A percentile compares a stretch with the other conserved stretches of the same genome.
Conservation (phyloP, 495 filamentous ascomycete genomes). For the Penicillium parvum region DNA sequence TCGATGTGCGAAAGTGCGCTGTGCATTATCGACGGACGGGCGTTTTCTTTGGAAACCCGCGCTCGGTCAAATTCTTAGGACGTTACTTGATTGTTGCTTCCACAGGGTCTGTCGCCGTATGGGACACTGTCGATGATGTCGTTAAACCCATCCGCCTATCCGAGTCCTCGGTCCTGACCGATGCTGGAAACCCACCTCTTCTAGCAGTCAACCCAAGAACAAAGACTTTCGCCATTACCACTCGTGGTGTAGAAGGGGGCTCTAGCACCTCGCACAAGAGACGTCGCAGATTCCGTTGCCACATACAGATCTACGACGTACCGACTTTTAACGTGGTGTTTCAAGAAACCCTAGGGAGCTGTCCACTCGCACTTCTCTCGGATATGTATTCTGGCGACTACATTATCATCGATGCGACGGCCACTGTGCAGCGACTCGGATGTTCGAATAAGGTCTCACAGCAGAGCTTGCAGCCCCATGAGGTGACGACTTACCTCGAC, state of each 20-base stretch:
- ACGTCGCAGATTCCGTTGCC: constrained; percentile 18
- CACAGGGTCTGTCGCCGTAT: constrained; percentile 32
- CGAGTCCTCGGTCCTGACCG: constrained; percentile 4
- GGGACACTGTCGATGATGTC: constrained; percentile 42
- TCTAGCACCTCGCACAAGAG: constrained; percentile 17
- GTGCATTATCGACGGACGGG: constrained; percentile 33
- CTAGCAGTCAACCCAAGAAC: constrained; percentile 37
- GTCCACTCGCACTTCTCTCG: constrained; percentile 35
- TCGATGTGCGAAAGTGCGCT: constrained; percentile 32
- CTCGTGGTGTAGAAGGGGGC: background rate
- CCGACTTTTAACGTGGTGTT: constrained; percentile 26
- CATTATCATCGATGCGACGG: constrained; percentile 44
- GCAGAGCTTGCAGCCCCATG: constrained; percentile 45
- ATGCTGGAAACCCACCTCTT: constrained; percentile 12
- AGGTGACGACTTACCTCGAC: constrained; percentile 37
- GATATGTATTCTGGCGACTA: constrained; percentile 52
- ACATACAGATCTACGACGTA: constrained; percentile 38
- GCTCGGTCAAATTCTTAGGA: constrained; percentile 32
- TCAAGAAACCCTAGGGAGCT: constrained; percentile 22
- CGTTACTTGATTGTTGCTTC: constrained; percentile 35
- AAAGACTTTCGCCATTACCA: constrained; percentile 33
- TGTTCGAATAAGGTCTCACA: constrained; percentile 52
- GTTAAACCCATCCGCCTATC: constrained; percentile 26
- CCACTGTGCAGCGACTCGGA: constrained; percentile 46
- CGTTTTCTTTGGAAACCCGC: constrained; percentile 27